Base-by-base conservation (phyloP, 768 basidiomycete species). In the Rubroboletus satanas region DNA sequence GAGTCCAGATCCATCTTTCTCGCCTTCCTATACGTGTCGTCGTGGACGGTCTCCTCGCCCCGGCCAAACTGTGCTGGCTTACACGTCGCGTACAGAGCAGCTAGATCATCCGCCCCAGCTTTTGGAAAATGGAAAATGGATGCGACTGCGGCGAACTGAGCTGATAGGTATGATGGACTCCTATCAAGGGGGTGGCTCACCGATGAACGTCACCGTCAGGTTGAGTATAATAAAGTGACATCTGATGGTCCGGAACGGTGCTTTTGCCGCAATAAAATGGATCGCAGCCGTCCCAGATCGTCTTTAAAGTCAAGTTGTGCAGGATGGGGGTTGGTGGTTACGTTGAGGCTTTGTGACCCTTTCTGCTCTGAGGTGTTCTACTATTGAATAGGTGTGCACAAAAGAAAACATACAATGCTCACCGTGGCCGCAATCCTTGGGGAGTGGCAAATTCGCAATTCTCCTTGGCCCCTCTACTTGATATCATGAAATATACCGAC, bases 1-100 rank as follows among this genome's bases (percentile, higher is more conserved):
- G 63, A 41, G 1, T 54, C 44, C 0, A 55, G 18, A 42, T 78
- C 76, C 59, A 81, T 58, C 64, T 79, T 79, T 1, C 75, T 73
- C 0, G 78, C 78, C 55, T 76, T 78, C 28, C 77, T 69, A 77
- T 0, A 50, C 7, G 18, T 50, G 10, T 51, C 50, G 15, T 36
- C 35, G n/a, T 5, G n/a, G 11, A 51, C 17, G 26, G 17, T 44
- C 33, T 43, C 23, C 12, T 15, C 21, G 11, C 35, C 28, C 7
- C 9, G 23, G 2, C 31, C 32, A 14, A 51, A 36, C 1, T 35
- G 5, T 8, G 51, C 41, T 29, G 51, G 51, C 18, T 28, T 37
- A 11, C 51, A 45, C 14, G 42, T 42, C 1, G 35, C 31, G 17
- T 51, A 51, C 14, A 51, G 32, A 23, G 3, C 18, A 11, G 29